A percentile compares a stretch with the other conserved stretches of the same genome.
Conservation (phyloP, 495 filamentous ascomycete species). For the Talaromyces ruber region DNA sequence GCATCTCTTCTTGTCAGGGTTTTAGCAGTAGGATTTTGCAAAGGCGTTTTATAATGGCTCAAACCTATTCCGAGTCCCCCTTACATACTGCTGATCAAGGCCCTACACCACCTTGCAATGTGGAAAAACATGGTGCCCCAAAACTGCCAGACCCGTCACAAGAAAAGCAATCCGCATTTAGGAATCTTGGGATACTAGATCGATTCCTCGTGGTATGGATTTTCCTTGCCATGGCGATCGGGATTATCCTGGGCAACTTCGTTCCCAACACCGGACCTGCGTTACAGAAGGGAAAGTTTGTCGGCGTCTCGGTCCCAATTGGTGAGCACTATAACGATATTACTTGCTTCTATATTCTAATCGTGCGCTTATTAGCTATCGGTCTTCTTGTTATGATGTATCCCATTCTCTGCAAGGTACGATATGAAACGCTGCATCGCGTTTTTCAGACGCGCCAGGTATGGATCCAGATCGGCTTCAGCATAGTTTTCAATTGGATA, state of each 20-base stretch:
- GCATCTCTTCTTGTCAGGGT: not conserved
- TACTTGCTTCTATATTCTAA: not conserved
- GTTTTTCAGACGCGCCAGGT: slow-evolving; percentile 53
- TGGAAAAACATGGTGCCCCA: not conserved
- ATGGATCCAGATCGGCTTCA: slow-evolving; percentile 76
- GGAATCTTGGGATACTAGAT: slow-evolving; percentile 59
- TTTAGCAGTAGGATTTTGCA: not conserved
- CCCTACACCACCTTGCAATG: not conserved
- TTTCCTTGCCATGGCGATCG: slow-evolving; percentile 73
- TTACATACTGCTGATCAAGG: not conserved
- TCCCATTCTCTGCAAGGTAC: slow-evolving; percentile 85
- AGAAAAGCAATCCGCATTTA: slow-evolving; percentile 28
- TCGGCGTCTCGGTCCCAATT: slow-evolving; percentile 69
- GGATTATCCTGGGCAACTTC: slow-evolving; percentile 74
- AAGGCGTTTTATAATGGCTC: not conserved
- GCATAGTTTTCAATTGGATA: slow-evolving; percentile 79
- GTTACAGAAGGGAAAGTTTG: slow-evolving; percentile 64
- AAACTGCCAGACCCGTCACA: not conserved
- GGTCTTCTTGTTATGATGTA: slow-evolving; percentile 94
- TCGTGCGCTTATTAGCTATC: slow-evolving; percentile 42
- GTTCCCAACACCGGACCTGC: slow-evolving; percentile 51
- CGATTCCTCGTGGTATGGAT: slow-evolving; percentile 80
- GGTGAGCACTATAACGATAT: slow-evolving; percentile 35
- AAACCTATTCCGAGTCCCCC: not conserved
- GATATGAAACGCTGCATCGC: slow-evolving; percentile 68